A percentile compares a stretch with the other conserved stretches of the same genome.
Conservation (phyloP, 2,329 filamentous ascomycete species). For the Pseudocercospora vitis region DNA sequence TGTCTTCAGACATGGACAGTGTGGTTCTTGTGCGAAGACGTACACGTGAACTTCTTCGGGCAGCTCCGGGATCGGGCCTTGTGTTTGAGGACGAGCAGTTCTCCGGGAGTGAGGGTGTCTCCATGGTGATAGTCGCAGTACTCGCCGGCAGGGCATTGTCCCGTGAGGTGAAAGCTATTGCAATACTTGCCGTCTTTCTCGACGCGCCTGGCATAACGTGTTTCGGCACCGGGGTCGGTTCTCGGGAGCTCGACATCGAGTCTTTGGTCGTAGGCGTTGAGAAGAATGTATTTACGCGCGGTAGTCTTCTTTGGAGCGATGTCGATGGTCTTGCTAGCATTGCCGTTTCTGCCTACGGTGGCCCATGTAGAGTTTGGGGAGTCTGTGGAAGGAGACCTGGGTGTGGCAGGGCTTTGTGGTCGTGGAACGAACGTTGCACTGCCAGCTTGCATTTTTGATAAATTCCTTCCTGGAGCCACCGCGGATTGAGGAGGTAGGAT, state of each 20-base stretch:
- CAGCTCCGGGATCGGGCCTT: slow-evolving; percentile 46
- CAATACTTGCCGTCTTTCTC: slow-evolving; percentile 38
- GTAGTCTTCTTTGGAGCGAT: slow-evolving; percentile 39
- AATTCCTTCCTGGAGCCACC: background rate
- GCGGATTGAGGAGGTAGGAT: background rate
- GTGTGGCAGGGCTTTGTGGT: slow-evolving; percentile 19
- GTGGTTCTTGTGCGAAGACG: slow-evolving; percentile 40
- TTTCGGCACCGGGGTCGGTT: slow-evolving; percentile 32
- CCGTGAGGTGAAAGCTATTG: slow-evolving; percentile 41
- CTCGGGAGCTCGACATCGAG: slow-evolving; percentile 43
- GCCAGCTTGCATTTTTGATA: slow-evolving; percentile 8
- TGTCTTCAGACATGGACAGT: slow-evolving; percentile 39
- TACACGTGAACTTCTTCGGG: slow-evolving; percentile 27
- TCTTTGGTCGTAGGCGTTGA: slow-evolving; percentile 46
- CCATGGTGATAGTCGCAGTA: slow-evolving; percentile 48
- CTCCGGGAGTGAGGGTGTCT: slow-evolving; percentile 40
- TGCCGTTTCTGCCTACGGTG: slow-evolving; percentile 44
- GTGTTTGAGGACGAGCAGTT: slow-evolving; percentile 44
- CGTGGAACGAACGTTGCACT: slow-evolving; percentile 18
- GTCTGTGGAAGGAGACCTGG: slow-evolving; percentile 27
- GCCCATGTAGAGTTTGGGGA: slow-evolving; percentile 38
- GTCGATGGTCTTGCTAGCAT: slow-evolving; percentile 39
- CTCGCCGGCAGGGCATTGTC: slow-evolving; percentile 42
- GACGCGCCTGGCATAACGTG: slow-evolving; percentile 33
- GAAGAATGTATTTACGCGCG: slow-evolving; percentile 40